A percentile compares a stretch with the other conserved stretches of the same genome.
Conservation (phyloP, 169 alveolate species). For the Plasmodium gallinaceum region DNA sequence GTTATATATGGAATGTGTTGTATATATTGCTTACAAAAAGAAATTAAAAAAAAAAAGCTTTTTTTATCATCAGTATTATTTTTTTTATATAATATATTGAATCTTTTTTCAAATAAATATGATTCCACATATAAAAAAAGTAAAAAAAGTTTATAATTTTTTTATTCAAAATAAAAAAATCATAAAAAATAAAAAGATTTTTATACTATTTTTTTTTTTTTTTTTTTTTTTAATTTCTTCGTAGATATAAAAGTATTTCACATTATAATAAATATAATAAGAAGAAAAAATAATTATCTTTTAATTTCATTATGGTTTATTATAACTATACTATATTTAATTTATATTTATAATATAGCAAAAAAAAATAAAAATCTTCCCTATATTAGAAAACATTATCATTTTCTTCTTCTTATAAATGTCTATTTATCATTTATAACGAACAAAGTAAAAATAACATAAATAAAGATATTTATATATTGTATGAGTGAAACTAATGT, state of each 20-base stretch:
- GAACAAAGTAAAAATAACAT: conserved; percentile 11
- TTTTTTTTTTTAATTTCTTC: background rate
- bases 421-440: conserved; percentile 6
- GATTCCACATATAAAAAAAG: background rate
- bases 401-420: conserved; percentile 42
- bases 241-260: conserved; percentile 9
- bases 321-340: conserved; percentile 24
- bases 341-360: conserved; percentile 15
- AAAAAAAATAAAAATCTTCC: conserved; percentile 2
- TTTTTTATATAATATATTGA: conserved; percentile 19
- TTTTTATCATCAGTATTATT: conserved; percentile 6
- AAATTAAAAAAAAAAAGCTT: background rate
- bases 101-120: conserved; percentile 17
- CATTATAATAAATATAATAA: background rate
- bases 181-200: background rate
- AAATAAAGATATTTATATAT: background rate
- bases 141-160: too few relatives aligned
- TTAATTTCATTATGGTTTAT: conserved; percentile 15
- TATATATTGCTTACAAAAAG: conserved; percentile 7
- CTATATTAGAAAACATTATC: conserved; percentile 45
- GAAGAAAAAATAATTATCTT: background rate
- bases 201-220: background rate
- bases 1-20: conserved; percentile 27
- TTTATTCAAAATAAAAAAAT: background rate
- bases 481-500: background rate